These are phyloP conservation scores for Trematosphaeria pertusa DNA, from an alignment of 2,329 filamentous ascomycete species.

Conservation along the genomic window DNA sequence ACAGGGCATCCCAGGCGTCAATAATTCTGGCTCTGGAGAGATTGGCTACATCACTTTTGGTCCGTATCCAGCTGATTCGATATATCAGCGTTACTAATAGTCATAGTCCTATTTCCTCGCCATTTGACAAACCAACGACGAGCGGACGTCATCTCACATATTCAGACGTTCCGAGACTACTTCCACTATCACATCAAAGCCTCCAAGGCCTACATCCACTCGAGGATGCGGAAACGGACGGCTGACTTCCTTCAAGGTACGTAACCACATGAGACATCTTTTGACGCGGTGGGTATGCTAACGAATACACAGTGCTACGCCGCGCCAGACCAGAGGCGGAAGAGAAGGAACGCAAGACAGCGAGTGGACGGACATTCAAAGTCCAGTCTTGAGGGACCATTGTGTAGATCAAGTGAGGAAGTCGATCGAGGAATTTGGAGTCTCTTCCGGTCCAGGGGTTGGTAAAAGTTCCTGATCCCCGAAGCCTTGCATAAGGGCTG, in stretches of 20 bases:
- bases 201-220: conserved; percentile 98
- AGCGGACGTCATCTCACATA: conserved; percentile 96
- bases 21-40: conserved; percentile 74
- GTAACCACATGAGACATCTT: conserved; percentile 23
- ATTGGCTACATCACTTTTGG: conserved; percentile 98
- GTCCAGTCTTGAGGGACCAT: conserved; percentile 56
- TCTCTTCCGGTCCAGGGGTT: too few relatives aligned
- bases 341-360: conserved; percentile 97
- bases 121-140: conserved; percentile 91
- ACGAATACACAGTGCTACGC: conserved; percentile 75
- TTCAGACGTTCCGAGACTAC: conserved; percentile 99
- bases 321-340: conserved; percentile 93
- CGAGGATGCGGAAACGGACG: conserved; percentile 94
- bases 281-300: conserved; percentile 32
- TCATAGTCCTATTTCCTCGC: conserved; percentile 86
- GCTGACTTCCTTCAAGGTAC: conserved; percentile 97
- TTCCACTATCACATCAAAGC: conserved; percentile 99
- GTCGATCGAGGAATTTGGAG: too few relatives aligned
- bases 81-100: conserved; percentile 21
- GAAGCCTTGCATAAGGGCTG: too few relatives aligned
- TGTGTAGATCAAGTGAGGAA: not conserved
- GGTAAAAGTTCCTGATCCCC: too few relatives aligned
- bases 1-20: conserved; percentile 84
- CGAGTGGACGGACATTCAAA: conserved; percentile 90
- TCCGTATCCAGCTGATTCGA: conserved; percentile 53